Base-by-base conservation (phyloP, 441 rosid species). In the Mallotus japonicus region DNA sequence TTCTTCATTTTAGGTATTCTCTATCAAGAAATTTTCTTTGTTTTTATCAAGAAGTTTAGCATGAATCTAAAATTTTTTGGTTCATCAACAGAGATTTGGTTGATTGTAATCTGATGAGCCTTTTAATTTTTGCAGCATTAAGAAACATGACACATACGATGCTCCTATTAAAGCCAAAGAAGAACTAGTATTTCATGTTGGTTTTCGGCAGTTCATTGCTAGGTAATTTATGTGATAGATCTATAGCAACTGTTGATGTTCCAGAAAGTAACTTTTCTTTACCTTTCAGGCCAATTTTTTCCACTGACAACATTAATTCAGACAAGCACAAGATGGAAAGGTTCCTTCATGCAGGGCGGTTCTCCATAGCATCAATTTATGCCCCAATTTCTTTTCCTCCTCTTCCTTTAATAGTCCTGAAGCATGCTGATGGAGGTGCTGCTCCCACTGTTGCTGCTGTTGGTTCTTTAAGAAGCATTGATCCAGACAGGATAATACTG, bases 291-390 rank as follows among this genome's bases (percentile, higher is more conserved):
- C 99, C 97, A 1, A 82, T 91, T 77, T 93, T 92, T 83, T 91
- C 97, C 28, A 79, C 92, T 0, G 94, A 93, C 82, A 88, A 84
- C 73, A 79, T 89, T 67, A 87, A 86, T 69, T 88, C 96, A 16
- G 98, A 89, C 82, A 95, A 91, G 81, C 92, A 90, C 82, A 90
- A 93, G 87, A 93, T 95, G 99, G 98, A 90, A 81, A 91, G 97
- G 73, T 92, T 92, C 80, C 91, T 95, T 74, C 99, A 91, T 67
- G 83, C 95, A 0, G 97, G 98, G 8, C 73, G 88, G 69, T 93
- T 91, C 79, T 86, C 90, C 3, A 69, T 89, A 4, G 99, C 98
- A 75, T 95, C 98, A 61, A 75, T 90, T 65, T 95, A 88, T 76
- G 98, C 93, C n/a, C 97, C 98, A 44, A 87, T 95, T 79, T 89